A percentile compares a stretch with the other conserved stretches of the same genome.
These are phyloP conservation scores for Sodiomyces alkalinus DNA, from an alignment of 2,329 filamentous ascomycete species.

Conservation along the genomic window DNA sequence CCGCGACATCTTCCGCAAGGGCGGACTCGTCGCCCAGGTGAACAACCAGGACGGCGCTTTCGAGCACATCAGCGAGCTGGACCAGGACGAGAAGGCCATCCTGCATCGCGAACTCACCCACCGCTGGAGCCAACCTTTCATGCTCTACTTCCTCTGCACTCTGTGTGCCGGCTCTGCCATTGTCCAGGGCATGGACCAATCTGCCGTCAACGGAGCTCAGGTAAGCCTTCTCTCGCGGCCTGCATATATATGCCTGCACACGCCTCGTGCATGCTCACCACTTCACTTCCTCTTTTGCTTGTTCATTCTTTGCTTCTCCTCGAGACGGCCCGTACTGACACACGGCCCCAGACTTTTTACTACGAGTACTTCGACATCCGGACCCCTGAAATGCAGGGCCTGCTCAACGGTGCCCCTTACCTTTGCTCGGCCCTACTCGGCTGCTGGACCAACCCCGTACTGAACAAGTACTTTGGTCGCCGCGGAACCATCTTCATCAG, in stretches of 20 bases:
- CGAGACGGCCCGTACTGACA: slow-evolving; percentile 19
- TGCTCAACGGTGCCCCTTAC: slow-evolving; percentile 39
- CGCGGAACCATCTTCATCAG: slow-evolving; percentile 51
- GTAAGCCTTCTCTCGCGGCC: too few species aligned
- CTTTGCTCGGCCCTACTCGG: slow-evolving; percentile 29
- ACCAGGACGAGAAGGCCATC: slow-evolving; percentile 14
- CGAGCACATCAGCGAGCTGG: slow-evolving; percentile 13
- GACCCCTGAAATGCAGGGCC: slow-evolving; percentile 31
- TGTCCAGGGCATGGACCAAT: slow-evolving; percentile 53
- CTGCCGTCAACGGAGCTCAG: slow-evolving; percentile 47
- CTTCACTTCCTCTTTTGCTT: too few species aligned
- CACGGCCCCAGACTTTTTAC: slow-evolving; percentile 21
- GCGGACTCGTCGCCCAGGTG: slow-evolving; percentile 33
- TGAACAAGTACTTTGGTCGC: slow-evolving; percentile 47
- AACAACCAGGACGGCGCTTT: slow-evolving; percentile 18
- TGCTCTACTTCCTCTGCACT: slow-evolving; percentile 19
- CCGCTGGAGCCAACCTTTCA: slow-evolving; percentile 17
- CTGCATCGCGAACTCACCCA: slow-evolving; percentile 14
- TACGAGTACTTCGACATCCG: slow-evolving; percentile 17
- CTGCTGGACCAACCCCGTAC: slow-evolving; percentile 20
- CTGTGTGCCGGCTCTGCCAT: slow-evolving; percentile 30
- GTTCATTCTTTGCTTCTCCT: too few species aligned
- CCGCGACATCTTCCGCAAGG: slow-evolving; percentile 31
- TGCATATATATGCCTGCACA: too few species aligned
- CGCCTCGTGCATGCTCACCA: too few species aligned